Base-by-base conservation (phyloP, 192 early-diverging fungal species). In the Linnemannia schmuckeri region DNA sequence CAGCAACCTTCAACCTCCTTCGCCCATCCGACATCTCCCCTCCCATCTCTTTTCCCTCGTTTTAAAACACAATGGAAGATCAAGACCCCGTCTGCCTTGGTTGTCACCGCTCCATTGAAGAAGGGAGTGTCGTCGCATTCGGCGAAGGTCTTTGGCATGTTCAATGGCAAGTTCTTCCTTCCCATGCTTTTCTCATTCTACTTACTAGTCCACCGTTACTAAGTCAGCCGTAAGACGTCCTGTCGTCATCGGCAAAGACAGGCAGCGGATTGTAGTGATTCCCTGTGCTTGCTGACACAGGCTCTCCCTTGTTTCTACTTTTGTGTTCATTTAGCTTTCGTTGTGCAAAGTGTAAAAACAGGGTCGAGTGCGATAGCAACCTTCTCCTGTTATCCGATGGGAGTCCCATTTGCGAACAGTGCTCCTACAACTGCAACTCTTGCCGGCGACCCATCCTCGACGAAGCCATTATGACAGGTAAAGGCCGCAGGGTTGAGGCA, bases 141-240 rank as follows among this genome's bases (percentile, higher is more conserved):
- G 95, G 94, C 18, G 95, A 96, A 52, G 93, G 94, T 37, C 91
- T 96, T 10, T 96, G 94, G 93, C 95, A 96, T 85, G 93, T 95
- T 82, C 91, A 95, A 74, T 96, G 95, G 95, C 95, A 95, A 90
- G 89, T 70, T 38, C 22, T 13, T 18, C 47, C 49, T 18, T 52
- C 20, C 20, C 2, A 22, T 22, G 2, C 49, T 6, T 17, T 52
- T 52, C 49, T 52, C 49, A 52, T 52, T 18, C 49, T 22, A 18
- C 49, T 52, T 52, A 22, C 10, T 15, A 46, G 44, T 46, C 15
- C 17, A 52, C 49, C 49, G 44, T 13, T 18, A 17, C 49, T 22
- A 22, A 5, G 6, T 5, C 15, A 52, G 6, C 42, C 42, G 42
- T 12, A 10, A 44, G 42, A 44, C 42, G 9, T 44, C 10, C 10